Base-by-base conservation (phyloP, 202 grass and related monocot genomes). In the Musa balbisiana region DNA sequence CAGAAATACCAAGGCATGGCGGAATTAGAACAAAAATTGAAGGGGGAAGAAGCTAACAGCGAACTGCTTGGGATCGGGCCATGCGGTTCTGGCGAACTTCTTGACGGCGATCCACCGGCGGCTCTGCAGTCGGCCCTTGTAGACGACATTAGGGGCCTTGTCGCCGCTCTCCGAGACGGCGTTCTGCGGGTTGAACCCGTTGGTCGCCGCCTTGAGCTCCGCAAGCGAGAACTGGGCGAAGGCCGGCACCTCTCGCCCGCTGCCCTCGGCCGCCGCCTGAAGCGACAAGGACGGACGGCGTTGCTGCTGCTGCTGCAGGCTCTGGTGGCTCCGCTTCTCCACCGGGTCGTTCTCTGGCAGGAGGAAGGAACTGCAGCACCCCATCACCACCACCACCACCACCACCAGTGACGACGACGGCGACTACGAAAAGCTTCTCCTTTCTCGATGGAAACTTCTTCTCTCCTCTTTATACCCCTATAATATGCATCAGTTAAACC, bases 1-100 rank as follows among this genome's bases (percentile, higher is more conserved):
- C 9, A 69, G 6, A 80, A 52, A 72, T 25, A 82, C 70, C 62
- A 78, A 12, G 20, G 66, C 20, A 53, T 69, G 3, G 50, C 62
- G 55, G 29, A 65, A 73, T 53, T 22, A 67, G 56, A 85, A 85
- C n/a, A 20, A n/a, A 67, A 33, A 1, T 63, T 51, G 11, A 76
- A 64, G 64, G 64, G 73, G 22, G 24, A 50, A 77, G 17, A 75
- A 51, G 51, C 87, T 67, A 79, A 97, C 93, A 79, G 86, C 90
- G 81, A 97, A 97, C 85, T 97, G 93, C 86, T 97, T 97, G 67
- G 93, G 76, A 62, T 97, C 93, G 62, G 93, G 93, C 93, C 93
- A 97, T 2, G 93, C 86, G 55, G 79, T 67, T 88, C 89, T 97
- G 76, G 86, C 52, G 78, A 97, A 97, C 81, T 97, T 93, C 88